Percentiles rank a stretch among this genome's conserved stretches.
phyloP scores from a whole-genome alignment of 495 filamentous ascomycete genomes.

The Xylaria venustula region DNA sequence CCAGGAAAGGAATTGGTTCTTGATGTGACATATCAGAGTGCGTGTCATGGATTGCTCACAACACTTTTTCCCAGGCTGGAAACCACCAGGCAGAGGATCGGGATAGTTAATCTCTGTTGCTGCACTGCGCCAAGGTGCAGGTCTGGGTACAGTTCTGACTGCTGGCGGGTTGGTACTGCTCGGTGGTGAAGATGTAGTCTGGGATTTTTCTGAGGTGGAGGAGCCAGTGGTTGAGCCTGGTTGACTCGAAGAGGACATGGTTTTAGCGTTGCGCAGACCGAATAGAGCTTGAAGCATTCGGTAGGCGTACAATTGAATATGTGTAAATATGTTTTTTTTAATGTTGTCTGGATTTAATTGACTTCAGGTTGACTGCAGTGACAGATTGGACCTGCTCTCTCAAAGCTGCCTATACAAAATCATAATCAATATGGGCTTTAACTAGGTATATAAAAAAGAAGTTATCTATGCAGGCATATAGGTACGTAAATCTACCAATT shows the following conservation, averaged over 20 bases:
- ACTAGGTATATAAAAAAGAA: no score
- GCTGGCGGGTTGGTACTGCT: background rate
- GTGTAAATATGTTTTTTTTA: background rate
- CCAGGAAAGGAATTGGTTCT: background rate
- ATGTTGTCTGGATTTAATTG: background rate
- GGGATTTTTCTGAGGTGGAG: slow-evolving; percentile 4
- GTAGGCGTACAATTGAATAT: background rate
- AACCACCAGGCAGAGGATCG: slow-evolving; percentile 25
- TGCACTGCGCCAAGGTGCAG: background rate
- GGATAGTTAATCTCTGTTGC: slow-evolving; percentile 22
- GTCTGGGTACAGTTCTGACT: slow-evolving; percentile 3
- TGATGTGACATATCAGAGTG: background rate
- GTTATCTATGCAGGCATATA: no score
- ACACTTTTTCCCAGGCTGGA: slow-evolving; percentile 28
- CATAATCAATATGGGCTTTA: no score
- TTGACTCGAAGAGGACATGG: slow-evolving; percentile 12
- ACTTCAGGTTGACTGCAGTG: no score
- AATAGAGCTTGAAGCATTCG: background rate
- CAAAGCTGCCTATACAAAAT: no score
- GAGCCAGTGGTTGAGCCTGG: background rate
- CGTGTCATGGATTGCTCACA: slow-evolving; percentile 2
- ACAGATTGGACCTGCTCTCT: no score
- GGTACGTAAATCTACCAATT: no score
- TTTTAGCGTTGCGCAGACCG: background rate
- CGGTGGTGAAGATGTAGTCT: background rate